Evolutionary conservation across 441 rosid genomes (phyloP).

Genomic region (Mallotus japonicus): DNA sequence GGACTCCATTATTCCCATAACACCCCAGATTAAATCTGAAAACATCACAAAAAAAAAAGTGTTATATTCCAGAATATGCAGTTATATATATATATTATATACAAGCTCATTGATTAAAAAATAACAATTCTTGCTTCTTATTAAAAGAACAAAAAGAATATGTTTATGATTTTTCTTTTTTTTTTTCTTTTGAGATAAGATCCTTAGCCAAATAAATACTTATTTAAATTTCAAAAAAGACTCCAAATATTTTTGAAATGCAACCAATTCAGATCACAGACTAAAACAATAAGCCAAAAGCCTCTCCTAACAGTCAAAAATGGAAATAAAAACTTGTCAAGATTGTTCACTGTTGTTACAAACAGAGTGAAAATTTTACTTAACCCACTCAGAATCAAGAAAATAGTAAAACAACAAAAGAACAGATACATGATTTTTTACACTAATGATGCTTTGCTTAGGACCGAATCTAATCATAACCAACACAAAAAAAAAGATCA

Average conservation of each 20-base stretch:
- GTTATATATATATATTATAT: too few species aligned
- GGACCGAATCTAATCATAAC: too few species aligned
- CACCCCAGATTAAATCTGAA: conserved; percentile 33
- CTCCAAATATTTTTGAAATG: too few species aligned
- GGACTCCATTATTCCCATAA: conserved; percentile 52
- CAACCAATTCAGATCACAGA: neutral
- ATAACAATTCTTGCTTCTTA: neutral
- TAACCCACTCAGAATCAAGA: too few species aligned
- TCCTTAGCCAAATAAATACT: too few species aligned
- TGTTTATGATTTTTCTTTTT: too few species aligned
- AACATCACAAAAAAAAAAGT: conserved; percentile 1
- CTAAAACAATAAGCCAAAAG: neutral
- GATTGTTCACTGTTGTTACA: neutral
- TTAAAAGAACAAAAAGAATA: neutral
- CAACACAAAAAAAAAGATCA: neutral
- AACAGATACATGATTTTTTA: too few species aligned
- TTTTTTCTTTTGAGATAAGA: too few species aligned
- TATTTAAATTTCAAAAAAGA: too few species aligned
- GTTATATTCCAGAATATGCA: conserved; percentile 3
- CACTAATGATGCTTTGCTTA: too few species aligned
- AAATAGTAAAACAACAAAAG: too few species aligned
- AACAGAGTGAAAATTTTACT: too few species aligned
- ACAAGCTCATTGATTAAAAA: neutral
- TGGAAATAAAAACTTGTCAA: neutral
- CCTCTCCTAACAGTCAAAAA: neutral